Evolutionary conservation across 139 green algal genomes (phyloP).

Genomic region (Chlorella vulgaris): DNA sequence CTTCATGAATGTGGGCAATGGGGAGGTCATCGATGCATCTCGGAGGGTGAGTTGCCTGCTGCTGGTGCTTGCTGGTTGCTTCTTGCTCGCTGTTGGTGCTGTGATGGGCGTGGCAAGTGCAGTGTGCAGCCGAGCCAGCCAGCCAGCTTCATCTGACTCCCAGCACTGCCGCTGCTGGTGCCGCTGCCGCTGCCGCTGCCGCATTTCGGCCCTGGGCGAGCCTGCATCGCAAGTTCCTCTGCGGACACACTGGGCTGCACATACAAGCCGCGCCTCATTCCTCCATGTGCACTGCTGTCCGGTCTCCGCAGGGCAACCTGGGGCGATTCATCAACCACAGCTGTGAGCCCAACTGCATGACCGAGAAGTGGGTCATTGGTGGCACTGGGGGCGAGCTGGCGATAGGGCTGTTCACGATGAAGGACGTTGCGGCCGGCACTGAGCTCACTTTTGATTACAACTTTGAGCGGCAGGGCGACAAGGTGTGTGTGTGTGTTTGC

Average conservation of each 20-base stretch:
- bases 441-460: conserved; percentile 99
- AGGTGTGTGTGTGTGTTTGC: conserved; percentile 35
- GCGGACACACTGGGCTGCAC: too few species aligned
- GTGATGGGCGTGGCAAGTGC: too few species aligned
- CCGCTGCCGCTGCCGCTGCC: too few species aligned
- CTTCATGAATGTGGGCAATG: conserved; percentile 99
- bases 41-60: conserved; percentile 61
- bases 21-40: conserved; percentile 96
- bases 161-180: too few species aligned
- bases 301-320: conserved; percentile 82
- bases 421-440: conserved; percentile 68
- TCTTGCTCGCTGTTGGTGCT: background rate
- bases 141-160: too few species aligned
- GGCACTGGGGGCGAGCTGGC: conserved; percentile 92
- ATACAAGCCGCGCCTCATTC: too few species aligned
- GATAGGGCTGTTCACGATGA: conserved; percentile 91
- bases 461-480: conserved; percentile 96
- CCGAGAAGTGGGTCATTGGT: conserved; percentile 88
- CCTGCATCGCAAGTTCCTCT: too few species aligned
- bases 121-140: background rate
- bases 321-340: conserved; percentile 98
- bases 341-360: conserved; percentile 98
- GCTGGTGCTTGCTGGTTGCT: background rate
- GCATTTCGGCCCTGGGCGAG: too few species aligned
- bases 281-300: too few species aligned